Evolutionary conservation across 768 basidiomycete genomes (phyloP).

Genomic region (Naematelia aurantialba): DNA sequence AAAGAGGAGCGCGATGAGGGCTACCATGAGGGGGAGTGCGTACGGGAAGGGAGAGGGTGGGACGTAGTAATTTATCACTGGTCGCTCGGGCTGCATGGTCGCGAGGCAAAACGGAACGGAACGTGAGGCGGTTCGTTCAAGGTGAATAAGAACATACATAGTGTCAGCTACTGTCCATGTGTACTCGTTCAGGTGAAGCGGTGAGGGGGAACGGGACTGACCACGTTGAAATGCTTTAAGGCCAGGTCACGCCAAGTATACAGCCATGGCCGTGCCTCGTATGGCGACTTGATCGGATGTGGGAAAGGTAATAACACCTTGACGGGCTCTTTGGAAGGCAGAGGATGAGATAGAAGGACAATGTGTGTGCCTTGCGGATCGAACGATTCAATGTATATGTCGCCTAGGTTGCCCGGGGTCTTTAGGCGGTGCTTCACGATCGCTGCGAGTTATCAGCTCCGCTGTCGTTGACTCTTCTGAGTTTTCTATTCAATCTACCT

Average conservation of each 20-base stretch:
- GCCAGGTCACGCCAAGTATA: conserved; percentile 17
- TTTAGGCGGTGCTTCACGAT: conserved; percentile 24
- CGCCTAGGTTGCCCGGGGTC: conserved; percentile 18
- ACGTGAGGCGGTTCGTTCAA: too few relatives aligned
- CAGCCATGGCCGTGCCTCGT: conserved; percentile 15
- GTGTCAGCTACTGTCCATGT: too few relatives aligned
- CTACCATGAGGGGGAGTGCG: conserved; percentile 13
- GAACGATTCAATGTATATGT: conserved; percentile 17
- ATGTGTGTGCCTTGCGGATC: conserved; percentile 12
- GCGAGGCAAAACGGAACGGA: too few relatives aligned
- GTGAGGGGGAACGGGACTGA: too few relatives aligned
- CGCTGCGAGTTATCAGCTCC: conserved; percentile 18
- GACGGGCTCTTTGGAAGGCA: conserved; percentile 3
- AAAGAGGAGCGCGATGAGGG: conserved; percentile 15
- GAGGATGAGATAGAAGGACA: conserved; percentile 12
- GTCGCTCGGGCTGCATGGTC: conserved; percentile 14
- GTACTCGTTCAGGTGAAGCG: too few relatives aligned
- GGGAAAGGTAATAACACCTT: conserved; percentile 18
- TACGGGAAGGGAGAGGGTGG: conserved; percentile 22
- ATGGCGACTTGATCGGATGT: conserved; percentile 13
- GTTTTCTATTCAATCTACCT: too few relatives aligned
- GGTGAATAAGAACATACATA: too few relatives aligned
- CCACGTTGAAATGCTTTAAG: conserved; percentile 24
- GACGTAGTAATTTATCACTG: conserved; percentile 22
- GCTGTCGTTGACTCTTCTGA: neutral